Conservation (phyloP, 2,329 filamentous ascomycete genomes). For the Fusarium tricinctum region DNA sequence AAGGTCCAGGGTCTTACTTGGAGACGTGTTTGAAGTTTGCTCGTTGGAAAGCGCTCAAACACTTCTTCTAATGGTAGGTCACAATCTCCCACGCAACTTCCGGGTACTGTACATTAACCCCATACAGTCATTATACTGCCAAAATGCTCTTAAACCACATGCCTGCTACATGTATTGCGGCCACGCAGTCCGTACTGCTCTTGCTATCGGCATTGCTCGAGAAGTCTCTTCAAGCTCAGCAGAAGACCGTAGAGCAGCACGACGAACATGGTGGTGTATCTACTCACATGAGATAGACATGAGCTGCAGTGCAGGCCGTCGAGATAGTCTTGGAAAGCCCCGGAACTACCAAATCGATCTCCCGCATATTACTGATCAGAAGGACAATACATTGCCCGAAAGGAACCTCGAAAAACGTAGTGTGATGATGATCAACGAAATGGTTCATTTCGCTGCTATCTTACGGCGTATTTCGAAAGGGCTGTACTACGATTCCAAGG, state of each 20-base stretch:
- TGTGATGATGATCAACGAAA: slow-evolving; percentile 7
- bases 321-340: slow-evolving; percentile 19
- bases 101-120: neutral
- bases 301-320: slow-evolving; percentile 22
- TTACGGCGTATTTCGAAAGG: slow-evolving; percentile 8
- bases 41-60: slow-evolving; percentile 3
- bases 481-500: slow-evolving; percentile 12
- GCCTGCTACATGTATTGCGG: slow-evolving; percentile 17
- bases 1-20: slow-evolving; percentile 7
- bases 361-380: neutral
- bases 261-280: slow-evolving; percentile 19
- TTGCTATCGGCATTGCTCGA: slow-evolving; percentile 5
- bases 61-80: slow-evolving; percentile 5
- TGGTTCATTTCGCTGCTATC: slow-evolving; percentile 6
- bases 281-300: slow-evolving; percentile 29
- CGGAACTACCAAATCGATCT: slow-evolving; percentile 16
- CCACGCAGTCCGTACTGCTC: neutral
- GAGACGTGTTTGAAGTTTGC: slow-evolving; percentile 1
- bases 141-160: slow-evolving; percentile 10
- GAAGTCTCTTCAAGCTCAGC: neutral
- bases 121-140: slow-evolving; percentile 6
- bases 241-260: slow-evolving; percentile 10
- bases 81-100: too few species aligned
- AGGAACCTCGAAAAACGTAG: neutral
- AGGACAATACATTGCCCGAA: accelerated